These are phyloP conservation scores for Aspergillus sergii DNA, from an alignment of 2,329 filamentous ascomycete species.

Conservation along the genomic window DNA sequence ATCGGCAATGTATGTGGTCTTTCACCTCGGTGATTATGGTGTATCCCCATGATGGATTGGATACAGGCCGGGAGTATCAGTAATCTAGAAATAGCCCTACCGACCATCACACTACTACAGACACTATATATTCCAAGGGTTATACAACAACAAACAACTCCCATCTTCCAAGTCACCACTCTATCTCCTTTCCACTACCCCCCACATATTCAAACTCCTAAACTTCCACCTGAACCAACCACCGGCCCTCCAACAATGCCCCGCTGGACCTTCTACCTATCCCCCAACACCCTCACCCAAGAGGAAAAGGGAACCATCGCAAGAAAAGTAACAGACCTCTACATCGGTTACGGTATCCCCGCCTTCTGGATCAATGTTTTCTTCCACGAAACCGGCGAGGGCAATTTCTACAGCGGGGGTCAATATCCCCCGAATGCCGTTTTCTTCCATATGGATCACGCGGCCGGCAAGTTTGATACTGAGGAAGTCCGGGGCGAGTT, in stretches of 20 bases:
- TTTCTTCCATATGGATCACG: conserved; percentile 7
- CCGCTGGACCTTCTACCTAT: conserved; percentile 3
- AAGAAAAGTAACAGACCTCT: conserved; percentile 8
- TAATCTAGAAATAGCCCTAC: background rate
- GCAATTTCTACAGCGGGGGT: conserved; percentile 7
- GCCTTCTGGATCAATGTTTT: conserved; percentile 3
- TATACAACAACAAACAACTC: background rate
- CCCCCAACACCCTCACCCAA: conserved; percentile 6
- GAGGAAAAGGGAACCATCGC: conserved; percentile 10
- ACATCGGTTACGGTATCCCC: conserved; percentile 2
- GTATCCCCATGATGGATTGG: background rate
- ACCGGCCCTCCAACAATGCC: background rate
- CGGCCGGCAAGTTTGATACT: conserved; percentile 7
- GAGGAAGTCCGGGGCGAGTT: conserved; percentile 10
- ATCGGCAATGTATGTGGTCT: background rate
- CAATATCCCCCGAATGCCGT: conserved; percentile 4
- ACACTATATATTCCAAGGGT: background rate
- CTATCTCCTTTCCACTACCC: background rate
- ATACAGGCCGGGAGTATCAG: background rate
- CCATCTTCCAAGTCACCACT: background rate
- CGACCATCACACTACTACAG: background rate
- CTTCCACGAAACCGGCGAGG: background rate
- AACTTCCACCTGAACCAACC: background rate
- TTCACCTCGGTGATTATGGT: background rate
- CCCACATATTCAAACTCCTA: too few species aligned